A percentile compares a stretch with the other conserved stretches of the same genome.
Evolutionary conservation across 164 flowering plant species (phyloP).

Genomic region (Macadamia integrifolia): DNA sequence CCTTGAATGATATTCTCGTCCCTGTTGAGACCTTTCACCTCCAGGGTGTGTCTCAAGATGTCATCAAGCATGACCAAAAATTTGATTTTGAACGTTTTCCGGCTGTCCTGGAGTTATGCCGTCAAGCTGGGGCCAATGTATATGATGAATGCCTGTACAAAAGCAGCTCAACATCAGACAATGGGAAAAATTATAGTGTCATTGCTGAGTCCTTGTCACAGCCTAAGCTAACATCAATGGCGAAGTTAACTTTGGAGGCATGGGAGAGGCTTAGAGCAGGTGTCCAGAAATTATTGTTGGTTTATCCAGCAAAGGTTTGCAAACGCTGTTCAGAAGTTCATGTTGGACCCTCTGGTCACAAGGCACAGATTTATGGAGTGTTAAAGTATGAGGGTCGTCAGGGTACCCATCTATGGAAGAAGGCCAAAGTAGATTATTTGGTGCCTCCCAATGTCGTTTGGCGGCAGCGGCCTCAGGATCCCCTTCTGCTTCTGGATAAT

Average conservation of each 20-base stretch:
- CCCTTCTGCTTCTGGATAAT: constrained; percentile 35
- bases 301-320: constrained; percentile 79
- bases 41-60: constrained; percentile 48
- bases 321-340: constrained; percentile 84
- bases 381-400: constrained; percentile 71
- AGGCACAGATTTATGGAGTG: constrained; percentile 78
- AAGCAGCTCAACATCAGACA: neutral
- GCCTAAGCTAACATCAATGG: constrained; percentile 36
- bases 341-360: constrained; percentile 85
- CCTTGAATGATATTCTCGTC: constrained; percentile 61
- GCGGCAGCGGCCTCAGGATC: constrained; percentile 77
- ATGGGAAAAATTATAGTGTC: neutral
- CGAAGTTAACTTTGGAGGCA: constrained; percentile 55
- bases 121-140: constrained; percentile 71
- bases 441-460: constrained; percentile 79
- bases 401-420: constrained; percentile 80
- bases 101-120: constrained; percentile 80
- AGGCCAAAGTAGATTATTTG: constrained; percentile 70
- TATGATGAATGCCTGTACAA: constrained; percentile 17
- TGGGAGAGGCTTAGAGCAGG: constrained; percentile 77
- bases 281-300: constrained; percentile 58
- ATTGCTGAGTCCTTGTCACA: constrained; percentile 18
- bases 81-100: constrained; percentile 83
- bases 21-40: constrained; percentile 78
- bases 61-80: constrained; percentile 65